Base-by-base conservation (phyloP, 1,284 basidiomycete species). In the Cutaneotrichosporon arboriforme region DNA sequence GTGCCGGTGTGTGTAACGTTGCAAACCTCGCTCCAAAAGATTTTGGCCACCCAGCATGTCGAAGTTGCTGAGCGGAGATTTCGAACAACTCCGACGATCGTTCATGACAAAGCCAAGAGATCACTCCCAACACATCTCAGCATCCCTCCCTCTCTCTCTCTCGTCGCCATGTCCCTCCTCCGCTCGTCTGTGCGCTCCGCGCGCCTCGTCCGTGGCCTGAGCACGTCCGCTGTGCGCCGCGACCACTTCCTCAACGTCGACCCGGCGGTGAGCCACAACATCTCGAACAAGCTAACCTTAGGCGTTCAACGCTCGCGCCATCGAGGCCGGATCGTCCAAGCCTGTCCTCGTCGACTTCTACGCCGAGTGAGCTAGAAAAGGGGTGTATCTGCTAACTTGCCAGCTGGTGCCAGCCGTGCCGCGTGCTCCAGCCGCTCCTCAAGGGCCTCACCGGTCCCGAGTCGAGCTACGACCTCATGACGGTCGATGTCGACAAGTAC, bases 401-500 rank as follows among this genome's bases (percentile, higher is more conserved):
- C 49, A 75, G 73, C 43, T 75, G 73, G 73, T 75, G 73, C 57
- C 69, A 72, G 52, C 73, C 73, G 18, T 75, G 73, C 59, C 63
- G 67, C 40, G 68, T 75, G 15, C 68, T 75, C 46, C 68, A 68
- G 10, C 74, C 74, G 14, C 46, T 71, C 8, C 61, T 76, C 33
- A 70, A 73, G 54, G 53, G 57, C 18, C 61, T 70, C 15, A 71
- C 72, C 0, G 64, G 61, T 4, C 66, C 70, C 4, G 70, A 67
- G 31, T 57, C 62, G 22, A 58, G 46, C 1, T 67, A 51, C 46
- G 73, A 74, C 55, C 62, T 76, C 36, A 63, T 76, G 54, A 74
- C 70, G 2, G 42, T 76, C 18, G 64, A 76, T 44, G 72, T 76
- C 3, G 74, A 76, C 54, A 60, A 67, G 44, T 54, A 66, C 49